Evolutionary conservation across 169 alveolate species (phyloP), one percentile per base, ranked within the genome.

Genomic region (Cryptosporidium sp.): DNA sequence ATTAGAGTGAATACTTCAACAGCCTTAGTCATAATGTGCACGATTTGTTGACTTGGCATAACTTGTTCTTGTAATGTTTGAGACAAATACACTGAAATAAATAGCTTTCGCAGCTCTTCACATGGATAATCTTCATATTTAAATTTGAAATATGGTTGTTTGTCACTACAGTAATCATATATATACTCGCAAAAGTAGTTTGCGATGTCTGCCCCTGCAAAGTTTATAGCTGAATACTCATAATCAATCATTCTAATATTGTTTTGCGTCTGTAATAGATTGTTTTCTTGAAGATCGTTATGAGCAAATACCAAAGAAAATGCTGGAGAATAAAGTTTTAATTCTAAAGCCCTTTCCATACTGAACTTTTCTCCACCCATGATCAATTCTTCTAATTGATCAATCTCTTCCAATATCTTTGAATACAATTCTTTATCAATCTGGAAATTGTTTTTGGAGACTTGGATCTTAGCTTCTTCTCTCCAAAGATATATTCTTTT

Each of bases 211-310:
- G 93, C 85, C 14, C 95, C 92, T 33, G 92, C 91, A 37, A 69
- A 94, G 85, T 94, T 94, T 68, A 91, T 87, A 26, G 93, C 94
- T n/a, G 94, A 86, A 72, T 94, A 94, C 39, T 94, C 96, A 58
- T 91, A 94, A 70, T 94, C 96, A 37, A 94, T 93, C 85, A 94
- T 67, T 39, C 94, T 91, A 58, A 93, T 85, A 56, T 95, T 91
- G 44, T 91, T 75, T 18, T 85, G 72, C 1, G 92, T 84, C 60
- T 84, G 92, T n/a, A 94, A 92, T 48, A 94, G 73, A 71, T 94
- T 94, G 71, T 94, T 94, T 80, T 92, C 93, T 73, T 94, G 96
- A 70, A 94, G 60, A 68, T 94, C 96, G 60, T 94, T 94, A 70
- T 94, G 96, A 58, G 96, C 93, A 61, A 94, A 94, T 56, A 92